A percentile compares a stretch with the other conserved stretches of the same genome.
phyloP scores from a whole-genome alignment of 2,329 filamentous ascomycete species.

The Xylaria sp. region DNA sequence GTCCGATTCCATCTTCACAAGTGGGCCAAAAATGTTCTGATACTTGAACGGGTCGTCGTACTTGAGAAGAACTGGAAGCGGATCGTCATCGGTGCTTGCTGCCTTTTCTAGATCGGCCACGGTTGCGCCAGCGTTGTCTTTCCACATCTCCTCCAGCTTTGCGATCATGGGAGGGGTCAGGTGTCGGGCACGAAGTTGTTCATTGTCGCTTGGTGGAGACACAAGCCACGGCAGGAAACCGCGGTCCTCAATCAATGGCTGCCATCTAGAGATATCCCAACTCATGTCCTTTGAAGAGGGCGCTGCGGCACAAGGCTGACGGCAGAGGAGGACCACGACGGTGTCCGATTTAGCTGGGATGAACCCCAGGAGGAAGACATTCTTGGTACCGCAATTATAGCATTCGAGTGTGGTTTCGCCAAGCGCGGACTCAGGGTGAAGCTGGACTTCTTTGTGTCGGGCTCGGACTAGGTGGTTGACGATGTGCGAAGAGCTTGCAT shows the following conservation, averaged over 20 bases:
- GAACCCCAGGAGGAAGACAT: constrained; percentile 95
- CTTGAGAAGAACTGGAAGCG: constrained; percentile 85
- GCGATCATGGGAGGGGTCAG: constrained; percentile 93
- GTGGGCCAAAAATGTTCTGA: constrained; percentile 95
- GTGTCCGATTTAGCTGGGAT: constrained; percentile 99
- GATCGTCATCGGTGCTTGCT: constrained; percentile 90
- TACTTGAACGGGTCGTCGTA: constrained; percentile 99
- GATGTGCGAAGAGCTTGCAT: constrained; percentile 95
- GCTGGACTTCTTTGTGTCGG: constrained; percentile 96
- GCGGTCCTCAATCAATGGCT: constrained; percentile 94
- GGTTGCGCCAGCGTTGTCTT: constrained; percentile 87
- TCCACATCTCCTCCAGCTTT: constrained; percentile 98
- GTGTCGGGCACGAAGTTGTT: constrained; percentile 93
- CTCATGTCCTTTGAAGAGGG: constrained; percentile 99
- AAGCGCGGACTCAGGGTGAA: constrained; percentile 89
- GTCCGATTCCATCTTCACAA: constrained; percentile 99
- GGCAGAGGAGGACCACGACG: constrained; percentile 93
- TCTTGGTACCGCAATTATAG: constrained; percentile 99
- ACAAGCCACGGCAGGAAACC: constrained; percentile 96
- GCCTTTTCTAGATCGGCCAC: constrained; percentile 91
- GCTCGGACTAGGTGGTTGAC: constrained; percentile 97
- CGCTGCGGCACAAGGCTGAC: constrained; percentile 92
- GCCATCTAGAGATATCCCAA: constrained; percentile 98
- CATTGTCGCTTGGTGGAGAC: constrained; percentile 83
- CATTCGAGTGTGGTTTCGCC: constrained; percentile 97